Evolutionary conservation across 1,284 basidiomycete genomes (phyloP).

Genomic region (Phenoliferia sp.): DNA sequence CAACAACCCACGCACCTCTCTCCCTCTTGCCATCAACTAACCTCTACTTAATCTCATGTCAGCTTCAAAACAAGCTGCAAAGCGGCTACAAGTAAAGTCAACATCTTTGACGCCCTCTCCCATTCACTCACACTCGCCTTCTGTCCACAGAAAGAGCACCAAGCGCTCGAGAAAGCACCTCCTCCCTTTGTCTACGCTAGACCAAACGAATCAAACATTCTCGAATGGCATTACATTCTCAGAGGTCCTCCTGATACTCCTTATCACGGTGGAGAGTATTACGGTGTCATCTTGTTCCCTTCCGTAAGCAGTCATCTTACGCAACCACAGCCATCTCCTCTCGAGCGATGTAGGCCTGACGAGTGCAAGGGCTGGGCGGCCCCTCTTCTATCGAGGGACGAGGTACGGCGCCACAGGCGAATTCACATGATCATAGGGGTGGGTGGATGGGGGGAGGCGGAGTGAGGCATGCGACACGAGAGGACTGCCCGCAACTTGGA

Average conservation of each 20-base stretch:
- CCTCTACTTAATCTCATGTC: background rate
- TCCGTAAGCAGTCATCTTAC: no score
- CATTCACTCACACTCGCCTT: background rate
- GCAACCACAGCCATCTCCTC: no score
- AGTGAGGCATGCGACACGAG: no score
- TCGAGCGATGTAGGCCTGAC: no score
- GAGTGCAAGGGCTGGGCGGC: no score
- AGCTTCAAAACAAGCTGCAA: background rate
- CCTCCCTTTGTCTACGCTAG: slow-evolving; percentile 35
- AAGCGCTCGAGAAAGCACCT: slow-evolving; percentile 27
- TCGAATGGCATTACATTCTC: slow-evolving; percentile 37
- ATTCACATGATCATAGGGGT: no score
- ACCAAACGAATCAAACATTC: slow-evolving; percentile 34
- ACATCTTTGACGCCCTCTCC: background rate
- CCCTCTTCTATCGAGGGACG: no score
- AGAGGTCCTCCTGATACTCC: slow-evolving; percentile 32
- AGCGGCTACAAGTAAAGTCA: background rate
- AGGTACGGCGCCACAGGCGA: no score
- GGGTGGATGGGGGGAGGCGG: no score
- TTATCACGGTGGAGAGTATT: slow-evolving; percentile 36
- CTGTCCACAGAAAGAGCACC: slow-evolving; percentile 28
- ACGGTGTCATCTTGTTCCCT: slow-evolving; percentile 34
- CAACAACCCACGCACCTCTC: background rate
- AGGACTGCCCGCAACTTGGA: no score
- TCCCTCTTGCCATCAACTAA: background rate